Conservation (phyloP, 805 yeast species). For the Candida pini region DNA sequence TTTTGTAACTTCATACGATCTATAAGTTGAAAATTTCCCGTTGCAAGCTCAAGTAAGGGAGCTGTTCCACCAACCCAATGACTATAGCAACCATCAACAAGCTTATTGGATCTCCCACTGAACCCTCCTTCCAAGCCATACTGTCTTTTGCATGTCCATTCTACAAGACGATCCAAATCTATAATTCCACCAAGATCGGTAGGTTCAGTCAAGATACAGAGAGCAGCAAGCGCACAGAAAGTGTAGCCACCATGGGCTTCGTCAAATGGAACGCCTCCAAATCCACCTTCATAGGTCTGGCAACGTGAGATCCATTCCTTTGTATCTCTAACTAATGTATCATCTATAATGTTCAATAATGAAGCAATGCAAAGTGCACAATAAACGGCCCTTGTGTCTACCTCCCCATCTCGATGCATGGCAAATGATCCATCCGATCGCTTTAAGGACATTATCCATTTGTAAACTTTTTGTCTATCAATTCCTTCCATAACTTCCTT, state of each 20-base stretch:
- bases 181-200: constrained; percentile 24
- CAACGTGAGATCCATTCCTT: constrained; percentile 59
- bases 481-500: constrained; percentile 36
- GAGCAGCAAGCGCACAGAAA: constrained; percentile 75
- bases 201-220: constrained; percentile 41
- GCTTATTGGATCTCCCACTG: constrained; percentile 83
- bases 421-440: constrained; percentile 67
- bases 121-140: constrained; percentile 76
- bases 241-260: constrained; percentile 99
- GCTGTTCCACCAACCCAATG: constrained; percentile 89
- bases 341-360: constrained; percentile 56
- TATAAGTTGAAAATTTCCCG: constrained; percentile 29
- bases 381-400: constrained; percentile 79
- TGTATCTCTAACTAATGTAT: constrained; percentile 48
- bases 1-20: constrained; percentile 54
- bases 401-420: constrained; percentile 76
- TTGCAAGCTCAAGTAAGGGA: constrained; percentile 55
- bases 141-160: constrained; percentile 75
- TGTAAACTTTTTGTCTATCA: constrained; percentile 41
- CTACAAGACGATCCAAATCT: constrained; percentile 43
- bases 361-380: constrained; percentile 77
- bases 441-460: constrained; percentile 66
- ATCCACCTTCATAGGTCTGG: constrained; percentile 95
- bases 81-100: constrained; percentile 94
- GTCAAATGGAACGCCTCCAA: constrained; percentile 73